phyloP scores from a whole-genome alignment of 345 rosid species.

The Geranium rotundifolium region DNA sequence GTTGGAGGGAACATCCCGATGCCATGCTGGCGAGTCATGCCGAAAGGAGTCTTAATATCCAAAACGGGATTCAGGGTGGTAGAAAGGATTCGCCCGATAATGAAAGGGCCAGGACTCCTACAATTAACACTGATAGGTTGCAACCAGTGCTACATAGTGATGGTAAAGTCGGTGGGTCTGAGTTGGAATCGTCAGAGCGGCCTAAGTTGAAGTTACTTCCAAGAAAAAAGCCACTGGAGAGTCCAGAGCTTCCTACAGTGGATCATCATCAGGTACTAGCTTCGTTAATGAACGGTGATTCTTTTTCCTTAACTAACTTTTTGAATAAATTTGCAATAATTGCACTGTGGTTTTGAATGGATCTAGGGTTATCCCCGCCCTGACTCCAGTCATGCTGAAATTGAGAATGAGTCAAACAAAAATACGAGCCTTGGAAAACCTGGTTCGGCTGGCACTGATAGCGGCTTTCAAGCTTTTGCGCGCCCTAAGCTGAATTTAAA shows the following conservation, averaged over 20 bases:
- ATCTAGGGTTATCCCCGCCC: conserved; percentile 20
- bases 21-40: conserved; percentile 19
- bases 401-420: conserved; percentile 19
- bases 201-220: conserved; percentile 65
- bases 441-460: conserved; percentile 32
- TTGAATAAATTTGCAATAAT: conserved; percentile 4
- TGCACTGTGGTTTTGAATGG: conserved; percentile 14
- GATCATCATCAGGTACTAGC: conserved; percentile 35
- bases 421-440: conserved; percentile 22
- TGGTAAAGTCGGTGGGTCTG: conserved; percentile 24
- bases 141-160: conserved; percentile 23
- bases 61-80: conserved; percentile 27
- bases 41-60: conserved; percentile 26
- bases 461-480: conserved; percentile 37
- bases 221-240: conserved; percentile 51
- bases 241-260: conserved; percentile 23
- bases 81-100: conserved; percentile 28
- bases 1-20: conserved; percentile 25
- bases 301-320: background rate
- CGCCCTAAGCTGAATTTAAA: conserved; percentile 55
- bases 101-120: conserved; percentile 18
- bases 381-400: conserved; percentile 20
- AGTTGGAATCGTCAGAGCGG: conserved; percentile 39
- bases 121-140: conserved; percentile 19
- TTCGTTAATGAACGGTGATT: background rate